Conservation (phyloP, 805 yeast genomes). For the Ogataea saltuana region DNA sequence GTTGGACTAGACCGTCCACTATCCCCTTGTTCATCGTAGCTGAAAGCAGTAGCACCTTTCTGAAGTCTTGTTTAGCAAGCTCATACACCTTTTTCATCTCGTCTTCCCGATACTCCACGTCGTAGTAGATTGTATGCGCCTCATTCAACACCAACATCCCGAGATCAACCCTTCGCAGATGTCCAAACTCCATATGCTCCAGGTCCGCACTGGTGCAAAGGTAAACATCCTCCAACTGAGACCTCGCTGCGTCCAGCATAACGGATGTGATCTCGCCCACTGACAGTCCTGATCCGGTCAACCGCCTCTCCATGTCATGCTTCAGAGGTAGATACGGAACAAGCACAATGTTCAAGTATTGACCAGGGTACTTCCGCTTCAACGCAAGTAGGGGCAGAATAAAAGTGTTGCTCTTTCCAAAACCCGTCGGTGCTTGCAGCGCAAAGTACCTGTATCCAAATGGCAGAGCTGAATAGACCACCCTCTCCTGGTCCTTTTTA, state of each 20-base stretch:
- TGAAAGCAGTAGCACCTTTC: neutral
- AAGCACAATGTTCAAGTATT: neutral
- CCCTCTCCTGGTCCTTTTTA: neutral
- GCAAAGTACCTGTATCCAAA: neutral
- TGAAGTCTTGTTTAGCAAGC: neutral
- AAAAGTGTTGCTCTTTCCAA: neutral
- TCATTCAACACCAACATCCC: neutral
- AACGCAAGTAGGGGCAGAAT: neutral
- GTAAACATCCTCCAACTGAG: neutral
- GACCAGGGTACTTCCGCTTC: neutral
- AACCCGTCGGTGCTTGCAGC: neutral
- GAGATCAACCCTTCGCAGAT: neutral
- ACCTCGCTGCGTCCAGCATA: too few relatives aligned
- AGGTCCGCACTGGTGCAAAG: neutral
- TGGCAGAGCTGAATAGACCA: neutral
- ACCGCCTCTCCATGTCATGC: neutral
- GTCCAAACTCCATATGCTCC: neutral
- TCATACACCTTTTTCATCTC: neutral
- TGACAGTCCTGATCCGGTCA: neutral
- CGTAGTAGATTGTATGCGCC: neutral
- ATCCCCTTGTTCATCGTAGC: slow-evolving; percentile 1
- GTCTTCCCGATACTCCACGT: neutral
- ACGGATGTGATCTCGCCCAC: neutral
- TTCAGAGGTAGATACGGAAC: neutral
- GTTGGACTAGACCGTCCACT: too few relatives aligned